A percentile compares a stretch with the other conserved stretches of the same genome.
Conservation (phyloP, 2,329 filamentous ascomycete genomes). For the Tothia fuscella region DNA sequence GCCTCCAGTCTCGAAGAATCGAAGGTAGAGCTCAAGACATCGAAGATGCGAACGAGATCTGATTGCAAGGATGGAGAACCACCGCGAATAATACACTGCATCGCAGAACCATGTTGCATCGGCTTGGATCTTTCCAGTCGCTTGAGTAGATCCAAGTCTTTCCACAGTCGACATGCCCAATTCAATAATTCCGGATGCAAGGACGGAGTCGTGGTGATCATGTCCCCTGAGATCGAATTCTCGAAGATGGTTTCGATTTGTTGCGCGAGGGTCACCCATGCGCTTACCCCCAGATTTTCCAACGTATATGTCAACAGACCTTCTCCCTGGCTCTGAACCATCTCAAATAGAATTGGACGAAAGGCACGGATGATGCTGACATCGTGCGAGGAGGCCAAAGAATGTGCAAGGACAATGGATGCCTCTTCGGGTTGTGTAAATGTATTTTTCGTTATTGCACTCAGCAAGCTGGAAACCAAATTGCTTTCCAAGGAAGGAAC, state of each 20-base stretch:
- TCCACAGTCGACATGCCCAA: background rate
- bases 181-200: background rate
- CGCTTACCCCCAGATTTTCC: background rate
- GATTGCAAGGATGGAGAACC: background rate
- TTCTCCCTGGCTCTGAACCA: background rate
- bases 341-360: too few relatives aligned
- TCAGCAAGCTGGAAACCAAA: too few relatives aligned
- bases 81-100: background rate
- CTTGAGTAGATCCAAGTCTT: background rate
- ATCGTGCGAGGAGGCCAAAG: too few relatives aligned
- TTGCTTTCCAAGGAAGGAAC: too few relatives aligned
- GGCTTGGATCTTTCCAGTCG: background rate
- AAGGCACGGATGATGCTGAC: too few relatives aligned
- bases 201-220: background rate
- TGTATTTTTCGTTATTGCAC: too few relatives aligned
- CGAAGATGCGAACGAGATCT: background rate
- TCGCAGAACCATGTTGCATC: background rate
- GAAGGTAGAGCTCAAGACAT: background rate
- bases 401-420: too few relatives aligned
- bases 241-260: background rate
- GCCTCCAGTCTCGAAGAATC: background rate
- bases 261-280: background rate
- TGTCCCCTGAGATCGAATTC: background rate
- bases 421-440: too few relatives aligned
- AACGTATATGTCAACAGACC: background rate